phyloP scores from a whole-genome alignment of 805 yeast genomes.

The Candida rishiriensis region DNA sequence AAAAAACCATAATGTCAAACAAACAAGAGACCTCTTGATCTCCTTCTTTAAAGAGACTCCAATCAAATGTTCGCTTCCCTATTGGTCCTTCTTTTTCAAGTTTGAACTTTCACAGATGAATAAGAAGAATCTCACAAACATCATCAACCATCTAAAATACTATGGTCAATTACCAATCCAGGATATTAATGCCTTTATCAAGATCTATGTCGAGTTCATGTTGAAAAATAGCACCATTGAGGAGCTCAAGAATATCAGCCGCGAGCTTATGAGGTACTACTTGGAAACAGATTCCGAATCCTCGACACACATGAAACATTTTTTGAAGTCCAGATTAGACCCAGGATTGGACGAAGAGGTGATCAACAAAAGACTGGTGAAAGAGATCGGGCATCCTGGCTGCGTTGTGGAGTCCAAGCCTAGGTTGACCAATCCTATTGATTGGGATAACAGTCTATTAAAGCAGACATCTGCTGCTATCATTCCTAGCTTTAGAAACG shows the following conservation, averaged over 20 bases:
- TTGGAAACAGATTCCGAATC: conserved; percentile 31
- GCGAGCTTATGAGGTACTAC: conserved; percentile 22
- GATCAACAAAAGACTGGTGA: conserved; percentile 23
- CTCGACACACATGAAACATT: conserved; percentile 28
- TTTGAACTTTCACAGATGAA: conserved; percentile 46
- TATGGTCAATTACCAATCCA: conserved; percentile 45
- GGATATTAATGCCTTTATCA: conserved; percentile 39
- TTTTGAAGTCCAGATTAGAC: conserved; percentile 28
- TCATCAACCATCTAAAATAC: conserved; percentile 41
- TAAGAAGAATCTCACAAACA: conserved; percentile 37
- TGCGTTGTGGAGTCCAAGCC: conserved; percentile 38
- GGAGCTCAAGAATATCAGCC: conserved; percentile 16
- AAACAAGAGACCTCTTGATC: conserved; percentile 23
- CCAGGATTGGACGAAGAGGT: conserved; percentile 26
- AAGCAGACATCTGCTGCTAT: conserved; percentile 24
- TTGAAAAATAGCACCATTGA: conserved; percentile 21
- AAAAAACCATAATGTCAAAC: conserved; percentile 13
- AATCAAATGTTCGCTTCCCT: conserved; percentile 39
- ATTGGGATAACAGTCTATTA: conserved; percentile 18
- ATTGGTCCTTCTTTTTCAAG: conserved; percentile 56
- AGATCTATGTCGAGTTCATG: conserved; percentile 36
- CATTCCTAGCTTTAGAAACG: conserved; percentile 57
- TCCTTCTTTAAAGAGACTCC: conserved; percentile 25
- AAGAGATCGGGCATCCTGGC: conserved; percentile 36
- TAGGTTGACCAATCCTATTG: conserved; percentile 34